Conservation (phyloP, 169 alveolate genomes). For the Babesia microti region DNA sequence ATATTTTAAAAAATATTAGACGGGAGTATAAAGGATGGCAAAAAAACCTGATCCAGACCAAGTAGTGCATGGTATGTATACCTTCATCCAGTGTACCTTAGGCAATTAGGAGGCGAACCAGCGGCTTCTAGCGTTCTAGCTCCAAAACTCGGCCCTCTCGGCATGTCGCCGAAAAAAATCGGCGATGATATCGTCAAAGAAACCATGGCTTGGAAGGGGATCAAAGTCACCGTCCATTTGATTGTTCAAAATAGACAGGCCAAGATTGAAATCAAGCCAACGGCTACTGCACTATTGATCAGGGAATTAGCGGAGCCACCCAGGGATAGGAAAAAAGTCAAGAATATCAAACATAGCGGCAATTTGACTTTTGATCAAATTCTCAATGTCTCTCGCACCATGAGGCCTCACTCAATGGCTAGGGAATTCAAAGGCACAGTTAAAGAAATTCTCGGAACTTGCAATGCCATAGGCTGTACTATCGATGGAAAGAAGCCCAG, state of each 20-base stretch:
- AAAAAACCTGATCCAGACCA: constrained; percentile 68
- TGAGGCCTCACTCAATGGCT: constrained; percentile 80
- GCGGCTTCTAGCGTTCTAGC: constrained; percentile 95
- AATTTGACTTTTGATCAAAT: constrained; percentile 86
- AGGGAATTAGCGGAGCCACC: constrained; percentile 91
- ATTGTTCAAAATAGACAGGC: constrained; percentile 82
- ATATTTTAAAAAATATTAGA: constrained; percentile 4
- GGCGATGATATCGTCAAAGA: constrained; percentile 96
- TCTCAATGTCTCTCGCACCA: constrained; percentile 80
- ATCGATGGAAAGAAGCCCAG: constrained; percentile 90
- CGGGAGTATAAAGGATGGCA: constrained; percentile 39
- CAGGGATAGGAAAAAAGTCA: constrained; percentile 89
- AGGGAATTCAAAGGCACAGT: constrained; percentile 87
- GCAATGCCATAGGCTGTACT: constrained; percentile 92
- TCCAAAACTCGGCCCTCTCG: constrained; percentile 96
- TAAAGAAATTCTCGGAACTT: constrained; percentile 93
- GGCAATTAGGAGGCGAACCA: constrained; percentile 94
- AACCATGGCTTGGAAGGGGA: constrained; percentile 90
- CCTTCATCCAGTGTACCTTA: constrained; percentile 71
- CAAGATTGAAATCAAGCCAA: constrained; percentile 84
- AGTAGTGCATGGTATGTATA: constrained; percentile 53
- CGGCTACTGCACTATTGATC: constrained; percentile 88
- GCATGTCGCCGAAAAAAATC: constrained; percentile 89
- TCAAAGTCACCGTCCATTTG: constrained; percentile 86
- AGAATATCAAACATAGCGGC: constrained; percentile 90